phyloP scores from a whole-genome alignment of 805 yeast genomes.

The Kuraishia piskuri region DNA sequence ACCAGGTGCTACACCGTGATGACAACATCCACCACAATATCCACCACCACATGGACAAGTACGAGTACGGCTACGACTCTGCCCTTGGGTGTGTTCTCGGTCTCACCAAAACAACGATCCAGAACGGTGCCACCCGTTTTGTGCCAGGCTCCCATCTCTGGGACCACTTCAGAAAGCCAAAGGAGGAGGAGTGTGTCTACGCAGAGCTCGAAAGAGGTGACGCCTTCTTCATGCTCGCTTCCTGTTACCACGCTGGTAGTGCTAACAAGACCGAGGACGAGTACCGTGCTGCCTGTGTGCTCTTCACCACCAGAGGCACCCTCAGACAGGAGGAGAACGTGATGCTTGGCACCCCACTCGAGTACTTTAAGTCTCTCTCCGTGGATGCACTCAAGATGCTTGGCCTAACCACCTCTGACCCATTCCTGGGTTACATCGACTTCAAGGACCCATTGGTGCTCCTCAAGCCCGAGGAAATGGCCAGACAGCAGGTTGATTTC shows the following conservation, averaged over 20 bases:
- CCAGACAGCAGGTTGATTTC: slow-evolving; percentile 3
- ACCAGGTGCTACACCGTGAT: slow-evolving; percentile 18
- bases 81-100: slow-evolving; percentile 15
- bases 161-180: slow-evolving; percentile 19
- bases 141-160: slow-evolving; percentile 26
- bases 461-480: slow-evolving; percentile 6
- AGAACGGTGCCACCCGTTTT: slow-evolving; percentile 23
- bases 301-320: slow-evolving; percentile 21
- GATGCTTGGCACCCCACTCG: slow-evolving; percentile 14
- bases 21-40: slow-evolving; percentile 17
- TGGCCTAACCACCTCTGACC: slow-evolving; percentile 14
- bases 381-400: slow-evolving; percentile 11
- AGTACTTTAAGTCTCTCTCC: slow-evolving; percentile 14
- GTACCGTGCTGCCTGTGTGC: slow-evolving; percentile 15
- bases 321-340: slow-evolving; percentile 23
- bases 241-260: slow-evolving; percentile 22
- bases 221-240: slow-evolving; percentile 21
- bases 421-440: slow-evolving; percentile 10
- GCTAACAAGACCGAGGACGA: slow-evolving; percentile 19
- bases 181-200: slow-evolving; percentile 13
- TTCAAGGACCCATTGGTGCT: slow-evolving; percentile 10
- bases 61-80: slow-evolving; percentile 14
- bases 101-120: slow-evolving; percentile 12
- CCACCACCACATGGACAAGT: slow-evolving; percentile 8
- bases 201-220: slow-evolving; percentile 24